Evolutionary conservation across 2,329 filamentous ascomycete species (phyloP).

Genomic region (Sclerotinia trifoliorum): DNA sequence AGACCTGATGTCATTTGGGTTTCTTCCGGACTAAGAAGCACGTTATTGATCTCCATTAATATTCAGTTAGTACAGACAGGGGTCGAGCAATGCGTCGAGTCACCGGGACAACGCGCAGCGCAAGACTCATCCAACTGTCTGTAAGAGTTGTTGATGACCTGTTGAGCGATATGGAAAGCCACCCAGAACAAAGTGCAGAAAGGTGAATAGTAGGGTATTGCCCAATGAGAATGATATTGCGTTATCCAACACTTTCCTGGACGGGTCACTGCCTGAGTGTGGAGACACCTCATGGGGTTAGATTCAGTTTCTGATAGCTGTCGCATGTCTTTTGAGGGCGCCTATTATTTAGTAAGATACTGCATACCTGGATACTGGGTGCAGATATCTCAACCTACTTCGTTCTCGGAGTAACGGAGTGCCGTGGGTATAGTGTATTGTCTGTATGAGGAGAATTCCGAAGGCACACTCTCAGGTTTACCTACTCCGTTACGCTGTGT

Average conservation of each 20-base stretch:
- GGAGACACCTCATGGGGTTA: constrained; percentile 3
- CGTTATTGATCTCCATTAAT: constrained; percentile 7
- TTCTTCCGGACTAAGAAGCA: constrained; percentile 9
- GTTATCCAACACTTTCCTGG: neutral
- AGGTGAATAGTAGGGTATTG: constrained; percentile 12
- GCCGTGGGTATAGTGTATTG: constrained; percentile 13
- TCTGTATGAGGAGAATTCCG: constrained; percentile 20
- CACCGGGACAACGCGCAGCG: neutral
- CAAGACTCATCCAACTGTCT: neutral
- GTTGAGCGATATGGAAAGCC: constrained; percentile 16
- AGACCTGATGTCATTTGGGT: neutral
- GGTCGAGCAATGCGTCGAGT: constrained; percentile 1
- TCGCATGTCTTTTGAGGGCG: constrained; percentile 5
- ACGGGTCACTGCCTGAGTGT: constrained; percentile 10
- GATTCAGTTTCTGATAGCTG: neutral
- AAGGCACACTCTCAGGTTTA: constrained; percentile 16
- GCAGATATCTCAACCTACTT: constrained; percentile 14
- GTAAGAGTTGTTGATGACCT: constrained; percentile 13
- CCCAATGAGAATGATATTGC: neutral
- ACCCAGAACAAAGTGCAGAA: neutral
- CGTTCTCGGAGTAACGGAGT: constrained; percentile 14
- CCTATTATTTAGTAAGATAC: neutral
- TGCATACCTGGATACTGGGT: constrained; percentile 3
- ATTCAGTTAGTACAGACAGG: constrained; percentile 11
- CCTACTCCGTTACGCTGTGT: constrained; percentile 14